Conservation (phyloP, 305 asterid genomes). For the Fraxinus latifolia region DNA sequence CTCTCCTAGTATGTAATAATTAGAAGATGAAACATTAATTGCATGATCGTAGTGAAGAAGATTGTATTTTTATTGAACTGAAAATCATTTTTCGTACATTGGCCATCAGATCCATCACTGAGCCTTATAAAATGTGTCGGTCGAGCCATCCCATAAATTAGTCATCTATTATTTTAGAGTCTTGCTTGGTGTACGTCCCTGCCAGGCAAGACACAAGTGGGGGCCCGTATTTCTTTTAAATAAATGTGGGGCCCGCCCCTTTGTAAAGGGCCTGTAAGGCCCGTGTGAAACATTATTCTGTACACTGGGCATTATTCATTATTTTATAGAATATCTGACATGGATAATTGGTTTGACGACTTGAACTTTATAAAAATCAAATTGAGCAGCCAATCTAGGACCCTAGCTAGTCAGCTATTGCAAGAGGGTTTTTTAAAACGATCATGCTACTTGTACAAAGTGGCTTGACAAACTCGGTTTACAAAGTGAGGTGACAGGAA, state of each 20-base stretch:
- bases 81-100: no score
- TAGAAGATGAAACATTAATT: background rate
- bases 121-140: background rate
- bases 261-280: no score
- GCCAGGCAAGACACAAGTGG: no score
- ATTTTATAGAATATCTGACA: background rate
- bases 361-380: background rate
- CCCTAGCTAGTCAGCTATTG: background rate
- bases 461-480: no score
- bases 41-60: background rate
- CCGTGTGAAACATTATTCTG: no score
- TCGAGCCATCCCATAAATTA: background rate
- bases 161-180: background rate
- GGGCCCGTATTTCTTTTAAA: no score
- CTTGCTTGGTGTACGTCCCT: no score
- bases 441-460: no score
- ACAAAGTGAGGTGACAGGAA: no score
- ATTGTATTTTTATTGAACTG: no score
- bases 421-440: background rate
- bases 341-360: background rate
- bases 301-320: no score
- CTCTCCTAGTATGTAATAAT: background rate
- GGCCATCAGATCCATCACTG: background rate
- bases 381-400: background rate
- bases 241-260: no score